Evolutionary conservation across 2,329 filamentous ascomycete species (phyloP).

Genomic region (Hirsutella thompsonii): DNA sequence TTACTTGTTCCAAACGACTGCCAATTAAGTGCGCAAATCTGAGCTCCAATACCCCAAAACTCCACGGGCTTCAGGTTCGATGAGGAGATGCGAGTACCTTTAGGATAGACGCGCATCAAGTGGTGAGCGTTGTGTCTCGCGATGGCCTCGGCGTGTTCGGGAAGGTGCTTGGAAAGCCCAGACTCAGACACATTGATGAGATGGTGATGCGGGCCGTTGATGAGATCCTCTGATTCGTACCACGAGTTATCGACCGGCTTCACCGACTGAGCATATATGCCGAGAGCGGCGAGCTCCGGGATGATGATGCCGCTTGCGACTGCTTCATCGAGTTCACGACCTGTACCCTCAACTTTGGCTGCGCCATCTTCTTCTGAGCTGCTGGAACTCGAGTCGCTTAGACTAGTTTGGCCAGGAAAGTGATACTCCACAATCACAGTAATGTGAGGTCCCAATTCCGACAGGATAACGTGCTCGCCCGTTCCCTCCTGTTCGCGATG

Average conservation of each 20-base stretch:
- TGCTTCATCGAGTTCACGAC: constrained; percentile 34
- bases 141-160: constrained; percentile 31
- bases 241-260: constrained; percentile 55
- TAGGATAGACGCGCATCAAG: constrained; percentile 59
- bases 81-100: constrained; percentile 55
- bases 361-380: constrained; percentile 23
- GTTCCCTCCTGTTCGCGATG: constrained; percentile 37
- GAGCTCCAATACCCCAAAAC: constrained; percentile 55
- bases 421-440: constrained; percentile 58
- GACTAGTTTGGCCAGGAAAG: constrained; percentile 35
- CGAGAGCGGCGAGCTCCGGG: constrained; percentile 50
- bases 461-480: constrained; percentile 41
- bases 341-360: constrained; percentile 26
- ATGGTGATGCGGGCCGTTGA: constrained; percentile 50
- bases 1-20: constrained; percentile 53
- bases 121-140: constrained; percentile 48
- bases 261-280: constrained; percentile 58
- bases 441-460: constrained; percentile 48
- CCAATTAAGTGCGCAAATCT: constrained; percentile 60
- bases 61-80: constrained; percentile 48
- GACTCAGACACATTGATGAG: constrained; percentile 59
- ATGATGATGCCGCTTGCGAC: constrained; percentile 37
- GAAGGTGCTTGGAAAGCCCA: constrained; percentile 39
- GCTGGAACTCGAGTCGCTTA: constrained; percentile 18
- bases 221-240: constrained; percentile 36